These are phyloP conservation scores for Nicotiana tomentosiformis DNA, from an alignment of 257 asterid genomes.

Conservation along the genomic window DNA sequence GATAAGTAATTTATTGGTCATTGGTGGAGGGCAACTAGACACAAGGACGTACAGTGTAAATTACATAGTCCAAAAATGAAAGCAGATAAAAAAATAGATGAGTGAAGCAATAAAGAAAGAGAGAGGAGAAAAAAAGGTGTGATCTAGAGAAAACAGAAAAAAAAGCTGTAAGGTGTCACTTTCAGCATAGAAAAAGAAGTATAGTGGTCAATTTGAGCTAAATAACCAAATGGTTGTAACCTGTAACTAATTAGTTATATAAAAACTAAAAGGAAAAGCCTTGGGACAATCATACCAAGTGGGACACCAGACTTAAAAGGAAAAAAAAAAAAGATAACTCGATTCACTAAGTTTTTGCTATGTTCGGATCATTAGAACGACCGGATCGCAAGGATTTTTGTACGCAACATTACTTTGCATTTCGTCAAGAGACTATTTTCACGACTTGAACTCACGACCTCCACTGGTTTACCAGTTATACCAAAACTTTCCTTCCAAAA, in stretches of 20 bases:
- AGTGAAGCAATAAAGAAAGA: constrained; percentile 49
- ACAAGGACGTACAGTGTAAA: background rate
- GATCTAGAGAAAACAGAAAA: constrained; percentile 17
- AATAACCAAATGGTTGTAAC: background rate
- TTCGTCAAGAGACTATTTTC: rapidly evolving
- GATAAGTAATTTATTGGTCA: background rate
- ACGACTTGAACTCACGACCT: too few relatives aligned
- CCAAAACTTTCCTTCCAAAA: background rate
- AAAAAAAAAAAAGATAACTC: too few relatives aligned
- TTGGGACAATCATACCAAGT: constrained; percentile 5
- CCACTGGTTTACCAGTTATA: too few relatives aligned
- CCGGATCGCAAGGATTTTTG: too few relatives aligned
- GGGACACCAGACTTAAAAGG: constrained; percentile 3
- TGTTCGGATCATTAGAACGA: rapidly evolving
- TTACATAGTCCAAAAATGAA: background rate
- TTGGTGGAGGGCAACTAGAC: background rate
- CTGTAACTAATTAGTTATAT: constrained; percentile 8
- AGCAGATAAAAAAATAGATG: background rate
- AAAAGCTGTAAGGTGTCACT: constrained; percentile 55
- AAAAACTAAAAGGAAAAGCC: background rate
- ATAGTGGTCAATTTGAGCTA: background rate
- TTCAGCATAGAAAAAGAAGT: constrained; percentile 30
- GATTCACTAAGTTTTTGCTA: too few relatives aligned
- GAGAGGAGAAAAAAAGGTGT: constrained; percentile 16
- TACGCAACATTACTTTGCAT: too few relatives aligned